A percentile compares a stretch with the other conserved stretches of the same genome.
phyloP scores from a whole-genome alignment of 306 rosid species.

The Pyrus bretschneideri region DNA sequence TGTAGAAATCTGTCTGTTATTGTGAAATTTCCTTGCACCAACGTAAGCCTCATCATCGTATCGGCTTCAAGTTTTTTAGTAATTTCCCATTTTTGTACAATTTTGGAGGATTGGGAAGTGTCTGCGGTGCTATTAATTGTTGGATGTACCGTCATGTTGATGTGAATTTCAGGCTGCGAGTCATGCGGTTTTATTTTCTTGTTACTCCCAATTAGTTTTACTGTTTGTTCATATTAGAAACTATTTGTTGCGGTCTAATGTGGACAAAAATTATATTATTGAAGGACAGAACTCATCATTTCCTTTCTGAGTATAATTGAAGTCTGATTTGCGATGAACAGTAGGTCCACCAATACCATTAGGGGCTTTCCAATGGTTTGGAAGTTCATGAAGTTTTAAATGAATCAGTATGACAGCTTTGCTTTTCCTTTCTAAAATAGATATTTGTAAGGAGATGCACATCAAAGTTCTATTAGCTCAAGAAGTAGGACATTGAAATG shows the following conservation, averaged over 20 bases:
- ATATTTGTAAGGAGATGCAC: not conserved
- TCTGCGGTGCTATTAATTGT: not conserved
- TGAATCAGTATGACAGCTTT: not conserved
- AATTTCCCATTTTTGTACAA: not conserved
- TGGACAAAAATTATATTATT: not conserved
- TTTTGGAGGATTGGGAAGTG: not conserved
- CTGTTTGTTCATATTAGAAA: not conserved
- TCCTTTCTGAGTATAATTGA: not conserved
- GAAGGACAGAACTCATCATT: not conserved
- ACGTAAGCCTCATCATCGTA: no score
- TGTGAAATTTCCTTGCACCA: not conserved
- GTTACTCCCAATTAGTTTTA: not conserved
- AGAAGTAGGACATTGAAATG: not conserved
- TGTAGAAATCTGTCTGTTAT: not conserved
- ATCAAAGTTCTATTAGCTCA: not conserved
- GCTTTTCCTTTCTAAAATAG: not conserved
- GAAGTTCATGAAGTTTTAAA: not conserved
- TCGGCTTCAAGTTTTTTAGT: not conserved
- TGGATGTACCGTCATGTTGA: not conserved
- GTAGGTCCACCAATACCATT: not conserved
- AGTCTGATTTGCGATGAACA: not conserved
- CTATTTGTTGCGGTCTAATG: not conserved
- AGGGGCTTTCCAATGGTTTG: not conserved
- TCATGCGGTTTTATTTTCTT: not conserved
- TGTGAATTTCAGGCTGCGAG: not conserved